Conservation (phyloP, 371 early-diverging fungal genomes). For the Mortierella sp. region DNA sequence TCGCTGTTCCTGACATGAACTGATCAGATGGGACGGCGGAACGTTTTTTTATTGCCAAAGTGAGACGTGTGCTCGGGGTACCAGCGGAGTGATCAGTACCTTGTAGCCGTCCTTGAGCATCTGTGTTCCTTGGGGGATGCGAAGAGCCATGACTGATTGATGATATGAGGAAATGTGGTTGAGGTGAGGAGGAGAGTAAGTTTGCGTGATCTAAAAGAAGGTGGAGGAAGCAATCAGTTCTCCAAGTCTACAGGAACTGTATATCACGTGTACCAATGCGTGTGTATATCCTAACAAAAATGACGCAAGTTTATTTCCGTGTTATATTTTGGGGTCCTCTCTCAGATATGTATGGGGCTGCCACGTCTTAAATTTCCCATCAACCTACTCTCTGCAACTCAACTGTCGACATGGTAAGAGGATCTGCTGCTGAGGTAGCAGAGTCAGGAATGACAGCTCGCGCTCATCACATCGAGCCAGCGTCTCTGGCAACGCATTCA, state of each 20-base stretch:
- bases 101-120: slow-evolving; percentile 98
- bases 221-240: slow-evolving; percentile 35
- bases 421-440: background rate
- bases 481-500: no score
- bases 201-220: slow-evolving; percentile 31
- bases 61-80: background rate
- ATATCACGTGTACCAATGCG: no score
- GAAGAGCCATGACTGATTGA: slow-evolving; percentile 96
- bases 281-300: no score
- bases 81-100: slow-evolving; percentile 57
- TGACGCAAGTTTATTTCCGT: no score
- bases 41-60: background rate
- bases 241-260: slow-evolving; percentile 27
- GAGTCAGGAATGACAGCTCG: background rate
- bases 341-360: no score
- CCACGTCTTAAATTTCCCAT: background rate
- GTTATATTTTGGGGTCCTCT: no score
- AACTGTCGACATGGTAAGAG: slow-evolving; percentile 5
- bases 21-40: slow-evolving; percentile 7
- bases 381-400: background rate
- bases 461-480: no score
- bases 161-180: no score
- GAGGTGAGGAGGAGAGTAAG: background rate
- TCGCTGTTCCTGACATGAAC: slow-evolving; percentile 8
- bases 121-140: slow-evolving; percentile 92